Conservation (phyloP, 441 rosid genomes). For the Erysimum cheiri region DNA sequence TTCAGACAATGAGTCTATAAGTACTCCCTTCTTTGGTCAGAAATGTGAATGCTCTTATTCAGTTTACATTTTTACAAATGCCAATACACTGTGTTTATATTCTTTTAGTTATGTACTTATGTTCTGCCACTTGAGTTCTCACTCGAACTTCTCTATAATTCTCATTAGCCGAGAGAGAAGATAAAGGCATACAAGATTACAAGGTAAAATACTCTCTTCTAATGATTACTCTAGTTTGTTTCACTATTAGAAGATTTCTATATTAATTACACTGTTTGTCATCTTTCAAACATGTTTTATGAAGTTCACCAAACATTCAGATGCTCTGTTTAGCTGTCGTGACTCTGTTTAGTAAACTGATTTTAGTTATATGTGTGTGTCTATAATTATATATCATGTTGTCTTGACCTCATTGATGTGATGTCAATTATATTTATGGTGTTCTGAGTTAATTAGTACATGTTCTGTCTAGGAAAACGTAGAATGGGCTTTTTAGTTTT, state of each 20-base stretch:
- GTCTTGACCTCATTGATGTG: neutral
- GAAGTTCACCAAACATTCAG: neutral
- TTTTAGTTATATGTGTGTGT: neutral
- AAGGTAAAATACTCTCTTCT: neutral
- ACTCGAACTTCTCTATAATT: neutral
- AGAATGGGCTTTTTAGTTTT: neutral
- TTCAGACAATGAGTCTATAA: neutral
- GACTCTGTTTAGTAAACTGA: neutral
- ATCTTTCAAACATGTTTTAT: neutral
- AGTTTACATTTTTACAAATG: neutral
- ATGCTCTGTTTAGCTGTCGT: constrained; percentile 4
- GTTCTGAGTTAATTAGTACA: neutral
- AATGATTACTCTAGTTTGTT: neutral
- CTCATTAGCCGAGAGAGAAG: neutral
- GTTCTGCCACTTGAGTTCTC: neutral
- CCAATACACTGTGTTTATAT: neutral
- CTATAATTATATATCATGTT: neutral
- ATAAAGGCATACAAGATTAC: neutral
- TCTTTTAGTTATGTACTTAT: no score
- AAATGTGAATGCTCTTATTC: neutral
- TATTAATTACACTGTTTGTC: neutral
- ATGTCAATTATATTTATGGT: neutral
- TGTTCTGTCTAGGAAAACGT: neutral
- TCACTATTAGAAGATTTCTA: neutral
- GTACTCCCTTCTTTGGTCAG: neutral